These are phyloP conservation scores for Xerocomellus amylosporus DNA, from an alignment of 768 basidiomycete genomes.

Conservation along the genomic window DNA sequence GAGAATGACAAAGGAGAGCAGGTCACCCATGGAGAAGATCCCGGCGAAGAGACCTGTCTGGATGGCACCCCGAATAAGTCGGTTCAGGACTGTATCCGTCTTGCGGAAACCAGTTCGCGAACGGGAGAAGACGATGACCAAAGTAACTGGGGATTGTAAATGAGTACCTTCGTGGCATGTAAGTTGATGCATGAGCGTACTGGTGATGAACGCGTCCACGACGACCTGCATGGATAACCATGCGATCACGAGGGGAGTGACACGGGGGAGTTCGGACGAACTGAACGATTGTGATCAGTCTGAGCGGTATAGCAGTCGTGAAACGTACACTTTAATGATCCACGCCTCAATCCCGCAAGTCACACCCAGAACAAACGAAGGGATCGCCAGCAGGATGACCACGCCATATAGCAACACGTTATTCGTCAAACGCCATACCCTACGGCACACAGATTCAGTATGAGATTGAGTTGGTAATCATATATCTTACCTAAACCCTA, in stretches of 20 bases:
- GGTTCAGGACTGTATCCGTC: neutral
- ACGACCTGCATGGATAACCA: slow-evolving; percentile 47
- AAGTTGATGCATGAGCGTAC: neutral
- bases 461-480: too few species aligned
- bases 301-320: neutral
- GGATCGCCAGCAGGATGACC: slow-evolving; percentile 36
- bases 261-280: slow-evolving; percentile 38
- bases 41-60: neutral
- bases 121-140: neutral
- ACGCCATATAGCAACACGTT: slow-evolving; percentile 28
- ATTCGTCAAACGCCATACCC: slow-evolving; percentile 17
- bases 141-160: neutral
- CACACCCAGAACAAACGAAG: slow-evolving; percentile 44
- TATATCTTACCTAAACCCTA: slow-evolving; percentile 41
- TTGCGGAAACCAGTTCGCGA: neutral
- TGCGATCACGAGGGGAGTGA: slow-evolving; percentile 42
- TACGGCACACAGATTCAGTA: neutral
- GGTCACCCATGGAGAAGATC: neutral
- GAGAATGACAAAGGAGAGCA: slow-evolving; percentile 24
- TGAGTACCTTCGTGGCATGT: too few species aligned
- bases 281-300: slow-evolving; percentile 24
- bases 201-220: slow-evolving; percentile 37
- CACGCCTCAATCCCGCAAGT: slow-evolving; percentile 43
- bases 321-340: slow-evolving; percentile 40
- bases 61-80: neutral